phyloP scores from a whole-genome alignment of 2,329 filamentous ascomycete species.

The Claviceps cyperi region DNA sequence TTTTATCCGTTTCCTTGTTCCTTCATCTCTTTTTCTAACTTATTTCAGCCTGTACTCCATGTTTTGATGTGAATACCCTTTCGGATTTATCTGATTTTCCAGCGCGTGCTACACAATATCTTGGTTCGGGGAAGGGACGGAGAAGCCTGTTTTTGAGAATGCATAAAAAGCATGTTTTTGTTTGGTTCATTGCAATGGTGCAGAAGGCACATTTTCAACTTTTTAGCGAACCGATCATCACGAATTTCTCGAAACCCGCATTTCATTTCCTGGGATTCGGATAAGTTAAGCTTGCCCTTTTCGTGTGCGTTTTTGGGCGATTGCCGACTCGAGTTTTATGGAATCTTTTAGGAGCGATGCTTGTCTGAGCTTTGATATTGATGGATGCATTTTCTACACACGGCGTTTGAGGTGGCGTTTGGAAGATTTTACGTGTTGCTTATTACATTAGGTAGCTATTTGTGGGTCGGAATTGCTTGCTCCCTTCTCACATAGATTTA shows the following conservation, averaged over 20 bases:
- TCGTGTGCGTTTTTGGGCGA: neutral
- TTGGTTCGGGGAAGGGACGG: slow-evolving; percentile 6
- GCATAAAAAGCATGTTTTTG: slow-evolving; percentile 3
- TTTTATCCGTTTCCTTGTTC: neutral
- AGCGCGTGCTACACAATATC: slow-evolving; percentile 8
- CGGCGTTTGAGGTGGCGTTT: slow-evolving; percentile 6
- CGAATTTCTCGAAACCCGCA: neutral
- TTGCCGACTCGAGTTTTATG: too few species aligned
- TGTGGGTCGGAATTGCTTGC: neutral
- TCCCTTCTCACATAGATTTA: slow-evolving; percentile 8
- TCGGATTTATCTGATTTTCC: slow-evolving; percentile 9
- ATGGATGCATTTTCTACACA: neutral
- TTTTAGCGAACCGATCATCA: neutral
- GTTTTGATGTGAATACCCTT: slow-evolving; percentile 6
- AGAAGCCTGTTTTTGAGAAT: neutral
- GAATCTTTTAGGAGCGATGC: too few species aligned
- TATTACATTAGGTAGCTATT: neutral
- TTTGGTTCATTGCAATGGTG: slow-evolving; percentile 3
- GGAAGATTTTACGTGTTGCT: neutral
- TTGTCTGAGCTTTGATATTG: too few species aligned
- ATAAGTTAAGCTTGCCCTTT: neutral
- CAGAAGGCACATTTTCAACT: neutral
- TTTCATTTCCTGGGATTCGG: neutral
- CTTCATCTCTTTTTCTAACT: neutral
- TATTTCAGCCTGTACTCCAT: neutral